Evolutionary conservation across 2,329 filamentous ascomycete species (phyloP).

Genomic region (Exophiala mesophila): DNA sequence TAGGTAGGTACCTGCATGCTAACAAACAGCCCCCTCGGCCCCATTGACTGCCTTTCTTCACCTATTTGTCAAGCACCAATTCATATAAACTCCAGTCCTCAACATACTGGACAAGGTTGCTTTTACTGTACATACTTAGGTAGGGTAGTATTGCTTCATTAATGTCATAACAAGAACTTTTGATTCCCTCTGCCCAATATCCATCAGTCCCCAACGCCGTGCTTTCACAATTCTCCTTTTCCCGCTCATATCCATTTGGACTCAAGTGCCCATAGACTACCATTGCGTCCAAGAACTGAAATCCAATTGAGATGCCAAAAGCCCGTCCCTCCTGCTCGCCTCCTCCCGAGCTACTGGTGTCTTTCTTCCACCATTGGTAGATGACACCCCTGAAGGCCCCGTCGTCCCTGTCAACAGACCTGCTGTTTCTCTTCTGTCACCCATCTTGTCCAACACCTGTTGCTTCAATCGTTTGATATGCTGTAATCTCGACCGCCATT

Average conservation of each 20-base stretch:
- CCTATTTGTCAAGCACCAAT: too few species aligned
- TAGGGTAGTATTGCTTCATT: too few species aligned
- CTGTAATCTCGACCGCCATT: conserved; percentile 80
- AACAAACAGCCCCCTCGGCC: too few species aligned
- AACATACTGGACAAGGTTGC: too few species aligned
- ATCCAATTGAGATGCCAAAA: conserved; percentile 20
- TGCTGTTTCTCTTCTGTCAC: conserved; percentile 11
- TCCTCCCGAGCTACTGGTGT: conserved; percentile 20
- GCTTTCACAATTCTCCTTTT: conserved; percentile 10
- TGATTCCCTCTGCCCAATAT: conserved; percentile 1
- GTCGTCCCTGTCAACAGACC: neutral
- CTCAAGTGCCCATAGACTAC: neutral
- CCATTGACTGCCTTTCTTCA: too few species aligned
- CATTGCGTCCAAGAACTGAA: conserved; percentile 22
- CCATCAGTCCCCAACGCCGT: conserved; percentile 14
- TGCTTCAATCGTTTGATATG: conserved; percentile 81
- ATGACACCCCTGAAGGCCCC: conserved; percentile 1
- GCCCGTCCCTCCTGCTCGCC: conserved; percentile 11
- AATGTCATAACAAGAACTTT: too few species aligned
- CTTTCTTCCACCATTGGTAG: conserved; percentile 15
- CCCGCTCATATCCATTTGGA: conserved; percentile 2
- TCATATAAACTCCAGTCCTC: too few species aligned
- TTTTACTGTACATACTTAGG: too few species aligned
- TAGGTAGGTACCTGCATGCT: too few species aligned
- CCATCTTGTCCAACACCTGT: conserved; percentile 27